These are phyloP conservation scores for Verticillium tricorpus DNA, from an alignment of 2,329 filamentous ascomycete genomes.

Conservation along the genomic window DNA sequence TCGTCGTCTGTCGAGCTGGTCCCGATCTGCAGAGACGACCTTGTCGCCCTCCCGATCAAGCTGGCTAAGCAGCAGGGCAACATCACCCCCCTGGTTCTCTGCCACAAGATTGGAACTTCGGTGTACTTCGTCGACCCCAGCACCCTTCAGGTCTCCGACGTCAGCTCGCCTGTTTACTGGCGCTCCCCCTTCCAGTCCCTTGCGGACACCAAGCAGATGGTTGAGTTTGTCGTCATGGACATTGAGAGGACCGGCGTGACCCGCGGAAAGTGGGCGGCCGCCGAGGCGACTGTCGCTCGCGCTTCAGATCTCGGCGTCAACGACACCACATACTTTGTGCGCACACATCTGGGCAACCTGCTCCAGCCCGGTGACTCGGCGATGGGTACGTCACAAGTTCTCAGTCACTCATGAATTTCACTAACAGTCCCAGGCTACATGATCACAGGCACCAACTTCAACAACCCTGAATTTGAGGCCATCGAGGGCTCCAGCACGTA, in stretches of 20 bases:
- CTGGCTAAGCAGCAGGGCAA: constrained; percentile 84
- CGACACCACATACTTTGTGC: constrained; percentile 81
- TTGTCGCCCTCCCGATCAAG: constrained; percentile 88
- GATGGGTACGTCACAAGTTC: constrained; percentile 37
- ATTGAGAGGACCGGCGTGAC: constrained; percentile 74
- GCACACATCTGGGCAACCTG: constrained; percentile 83
- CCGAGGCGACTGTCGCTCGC: constrained; percentile 83
- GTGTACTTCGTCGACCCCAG: constrained; percentile 86
- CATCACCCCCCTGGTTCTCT: constrained; percentile 80
- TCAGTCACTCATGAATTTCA: too few relatives aligned
- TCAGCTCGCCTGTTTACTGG: constrained; percentile 84
- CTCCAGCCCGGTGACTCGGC: constrained; percentile 87
- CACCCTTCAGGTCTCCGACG: constrained; percentile 85
- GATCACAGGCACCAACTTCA: constrained; percentile 84
- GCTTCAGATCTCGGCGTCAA: constrained; percentile 83
- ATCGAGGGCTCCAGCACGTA: constrained; percentile 76
- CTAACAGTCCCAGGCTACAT: constrained; percentile 62
- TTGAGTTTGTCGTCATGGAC: constrained; percentile 93
- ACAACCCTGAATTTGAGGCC: constrained; percentile 79
- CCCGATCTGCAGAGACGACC: constrained; percentile 94
- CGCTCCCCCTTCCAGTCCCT: constrained; percentile 79
- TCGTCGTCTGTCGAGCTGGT: constrained; percentile 84
- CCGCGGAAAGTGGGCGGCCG: constrained; percentile 78
- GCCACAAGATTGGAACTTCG: constrained; percentile 77
- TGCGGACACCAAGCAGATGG: constrained; percentile 77